phyloP scores from a whole-genome alignment of 306 rosid species.

The Cyamopsis tetragonoloba region DNA sequence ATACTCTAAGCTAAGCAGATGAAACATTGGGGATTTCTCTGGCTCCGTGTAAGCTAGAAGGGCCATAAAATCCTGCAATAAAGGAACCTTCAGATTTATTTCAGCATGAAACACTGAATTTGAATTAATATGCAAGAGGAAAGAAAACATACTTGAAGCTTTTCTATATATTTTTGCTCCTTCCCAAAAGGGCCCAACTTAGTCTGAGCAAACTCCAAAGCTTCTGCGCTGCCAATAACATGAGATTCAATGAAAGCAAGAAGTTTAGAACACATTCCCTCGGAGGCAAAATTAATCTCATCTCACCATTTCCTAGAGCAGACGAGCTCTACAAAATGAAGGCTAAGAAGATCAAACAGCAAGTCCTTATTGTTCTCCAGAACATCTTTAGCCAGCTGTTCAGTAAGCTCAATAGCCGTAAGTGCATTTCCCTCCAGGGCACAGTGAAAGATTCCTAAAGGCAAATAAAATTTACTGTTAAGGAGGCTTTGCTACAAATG shows the following conservation, averaged over 20 bases:
- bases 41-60: constrained; percentile 85
- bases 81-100: not conserved
- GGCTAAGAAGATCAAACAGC: constrained; percentile 81
- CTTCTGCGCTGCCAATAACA: constrained; percentile 88
- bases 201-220: constrained; percentile 81
- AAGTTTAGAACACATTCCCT: constrained; percentile 5
- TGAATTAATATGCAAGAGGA: not conserved
- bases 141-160: constrained; percentile 55
- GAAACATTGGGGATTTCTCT: constrained; percentile 78
- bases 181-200: constrained; percentile 69
- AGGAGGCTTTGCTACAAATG: not conserved
- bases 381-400: constrained; percentile 55
- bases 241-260: constrained; percentile 21
- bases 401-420: constrained; percentile 75
- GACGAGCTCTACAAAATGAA: constrained; percentile 82
- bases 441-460: constrained; percentile 60
- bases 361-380: constrained; percentile 64
- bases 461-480: constrained; percentile 14
- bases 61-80: constrained; percentile 65
- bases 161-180: constrained; percentile 48
- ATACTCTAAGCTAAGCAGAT: constrained; percentile 63
- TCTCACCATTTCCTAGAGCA: constrained; percentile 75
- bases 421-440: constrained; percentile 75
- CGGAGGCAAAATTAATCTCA: not conserved
- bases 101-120: not conserved